A percentile compares a stretch with the other conserved stretches of the same genome.
These are phyloP conservation scores for Aspergillus olivimuriae DNA, from an alignment of 495 filamentous ascomycete genomes.

Conservation along the genomic window DNA sequence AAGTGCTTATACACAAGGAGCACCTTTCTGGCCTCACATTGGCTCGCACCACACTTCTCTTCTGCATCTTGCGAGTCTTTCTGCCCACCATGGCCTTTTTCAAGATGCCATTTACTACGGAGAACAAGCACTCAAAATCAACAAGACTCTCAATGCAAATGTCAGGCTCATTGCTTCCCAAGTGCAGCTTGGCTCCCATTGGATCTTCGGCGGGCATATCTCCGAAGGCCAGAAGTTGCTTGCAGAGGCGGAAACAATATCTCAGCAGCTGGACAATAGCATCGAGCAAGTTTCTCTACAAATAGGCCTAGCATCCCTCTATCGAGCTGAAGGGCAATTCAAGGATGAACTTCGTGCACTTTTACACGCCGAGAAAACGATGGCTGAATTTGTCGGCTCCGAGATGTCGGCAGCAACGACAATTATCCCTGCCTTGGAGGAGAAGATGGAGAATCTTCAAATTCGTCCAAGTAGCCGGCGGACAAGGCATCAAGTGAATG, in stretches of 20 bases:
- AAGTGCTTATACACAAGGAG: slow-evolving; percentile 41
- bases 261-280: slow-evolving; percentile 34
- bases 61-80: slow-evolving; percentile 65
- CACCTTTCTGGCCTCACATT: slow-evolving; percentile 77
- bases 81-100: slow-evolving; percentile 76
- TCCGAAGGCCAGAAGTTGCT: slow-evolving; percentile 58
- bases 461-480: slow-evolving; percentile 25
- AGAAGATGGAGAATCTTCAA: slow-evolving; percentile 34
- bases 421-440: slow-evolving; percentile 24
- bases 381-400: slow-evolving; percentile 21
- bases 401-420: slow-evolving; percentile 15
- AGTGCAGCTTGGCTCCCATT: slow-evolving; percentile 58
- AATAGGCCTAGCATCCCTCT: slow-evolving; percentile 38
- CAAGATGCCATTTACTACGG: slow-evolving; percentile 87
- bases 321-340: slow-evolving; percentile 32
- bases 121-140: slow-evolving; percentile 77
- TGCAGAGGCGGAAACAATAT: slow-evolving; percentile 38
- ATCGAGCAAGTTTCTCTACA: slow-evolving; percentile 42
- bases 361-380: slow-evolving; percentile 35
- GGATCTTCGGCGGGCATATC: slow-evolving; percentile 54
- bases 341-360: slow-evolving; percentile 45
- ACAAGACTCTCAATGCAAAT: slow-evolving; percentile 57
- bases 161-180: slow-evolving; percentile 46
- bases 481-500: slow-evolving; percentile 7
- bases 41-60: slow-evolving; percentile 62